phyloP scores from a whole-genome alignment of 1,284 basidiomycete species.

The Dichomitus squalens region DNA sequence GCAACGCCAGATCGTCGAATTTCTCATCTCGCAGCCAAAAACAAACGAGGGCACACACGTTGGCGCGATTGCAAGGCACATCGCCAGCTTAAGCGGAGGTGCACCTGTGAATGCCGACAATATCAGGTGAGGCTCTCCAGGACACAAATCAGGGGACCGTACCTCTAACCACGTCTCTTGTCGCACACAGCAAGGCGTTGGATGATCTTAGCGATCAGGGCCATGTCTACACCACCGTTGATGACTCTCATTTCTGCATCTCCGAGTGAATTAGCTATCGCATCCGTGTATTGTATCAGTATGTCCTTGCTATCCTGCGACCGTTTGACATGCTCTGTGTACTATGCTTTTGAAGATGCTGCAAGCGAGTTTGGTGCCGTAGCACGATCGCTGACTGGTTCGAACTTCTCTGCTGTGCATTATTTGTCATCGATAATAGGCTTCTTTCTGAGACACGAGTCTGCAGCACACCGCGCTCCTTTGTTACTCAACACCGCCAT shows the following conservation, averaged over 20 bases:
- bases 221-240: conserved; percentile 54
- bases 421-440: not conserved
- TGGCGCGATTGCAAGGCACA: conserved; percentile 40
- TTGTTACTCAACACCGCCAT: too few relatives aligned
- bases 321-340: not conserved
- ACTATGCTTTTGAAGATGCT: not conserved
- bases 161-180: not conserved
- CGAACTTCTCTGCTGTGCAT: too few relatives aligned
- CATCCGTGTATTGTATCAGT: conserved; percentile 2
- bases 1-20: conserved; percentile 52
- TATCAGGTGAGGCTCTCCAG: conserved; percentile 40
- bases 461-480: too few relatives aligned
- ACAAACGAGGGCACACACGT: conserved; percentile 53
- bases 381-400: too few relatives aligned
- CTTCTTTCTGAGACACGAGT: too few relatives aligned
- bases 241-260: conserved; percentile 46
- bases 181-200: conserved; percentile 43
- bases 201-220: conserved; percentile 58
- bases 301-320: conserved; percentile 2
- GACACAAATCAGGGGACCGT: not conserved
- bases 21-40: conserved; percentile 39
- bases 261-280: conserved; percentile 26
- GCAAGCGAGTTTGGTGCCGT: not conserved
- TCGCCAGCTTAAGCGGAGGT: conserved; percentile 22
- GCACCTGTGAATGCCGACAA: conserved; percentile 29